Evolutionary conservation across 768 basidiomycete genomes (phyloP), one percentile per base, ranked within the genome.

Genomic region (Tremella yokohamensis): DNA sequence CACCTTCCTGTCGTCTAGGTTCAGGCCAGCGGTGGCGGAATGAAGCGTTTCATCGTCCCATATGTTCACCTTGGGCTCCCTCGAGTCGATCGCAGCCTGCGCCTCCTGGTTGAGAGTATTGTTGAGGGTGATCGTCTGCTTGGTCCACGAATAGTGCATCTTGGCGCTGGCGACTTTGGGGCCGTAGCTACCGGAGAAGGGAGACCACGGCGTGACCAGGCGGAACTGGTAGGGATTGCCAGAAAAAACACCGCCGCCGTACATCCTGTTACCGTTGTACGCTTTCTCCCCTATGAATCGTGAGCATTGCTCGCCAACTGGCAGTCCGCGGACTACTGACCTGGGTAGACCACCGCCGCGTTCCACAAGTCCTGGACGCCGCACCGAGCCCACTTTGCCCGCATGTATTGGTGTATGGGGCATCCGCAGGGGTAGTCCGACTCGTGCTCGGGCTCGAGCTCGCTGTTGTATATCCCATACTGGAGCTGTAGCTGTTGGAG

Each of bases 381-480:
- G 38, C 9, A 45, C 13, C 53, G 40, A 26, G 42, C 48, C 58
- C 58, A 54, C 40, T 60, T 60, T n/a, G 51, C 42, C 12, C 37
- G 25, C 53, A 20, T 44, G 25, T 56, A 61, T 40, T 44, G 26
- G 42, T 60, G 60, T 37, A 56, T 52, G 0, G 40, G 19, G 38
- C 62, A 64, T 25, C 15, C 8, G 50, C 62, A 64, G 19, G 49
- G 51, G 19, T 56, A 53, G 19, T 62, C 62, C 1, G 47, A 15
- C 18, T 64, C 62, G 54, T 64, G 62, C 38, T 64, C 62, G 26
- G 62, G 62, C 42, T 64, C 62, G 13, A 64, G 26, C n/a, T 64
- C 62, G 8, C 38, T 12, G 58, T 60, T 59, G 40, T 63, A 61
- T 13, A 54, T 57, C 20, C 47, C 19, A 39, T 44, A 54, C 39